phyloP scores from a whole-genome alignment of 1,284 basidiomycete species.

The Wallemia hederae region DNA sequence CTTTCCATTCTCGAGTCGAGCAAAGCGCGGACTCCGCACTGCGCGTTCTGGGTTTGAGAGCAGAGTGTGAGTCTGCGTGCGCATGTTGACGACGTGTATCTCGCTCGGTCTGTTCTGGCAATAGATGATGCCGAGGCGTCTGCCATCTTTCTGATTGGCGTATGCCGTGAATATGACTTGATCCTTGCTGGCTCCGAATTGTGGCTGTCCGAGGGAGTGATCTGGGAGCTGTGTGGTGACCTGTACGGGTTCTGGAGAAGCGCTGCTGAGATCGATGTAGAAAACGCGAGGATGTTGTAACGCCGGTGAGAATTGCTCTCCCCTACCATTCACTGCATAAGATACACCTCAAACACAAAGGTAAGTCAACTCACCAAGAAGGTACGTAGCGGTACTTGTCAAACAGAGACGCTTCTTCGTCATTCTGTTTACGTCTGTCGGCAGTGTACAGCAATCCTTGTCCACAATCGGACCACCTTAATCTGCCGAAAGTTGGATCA shows the following conservation, averaged over 20 bases:
- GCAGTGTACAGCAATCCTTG: neutral
- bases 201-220: constrained; percentile 26
- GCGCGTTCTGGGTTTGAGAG: constrained; percentile 21
- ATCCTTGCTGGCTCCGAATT: constrained; percentile 21
- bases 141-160: constrained; percentile 26
- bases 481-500: neutral
- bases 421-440: neutral
- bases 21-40: constrained; percentile 28
- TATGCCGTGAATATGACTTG: constrained; percentile 31
- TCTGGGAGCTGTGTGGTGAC: neutral
- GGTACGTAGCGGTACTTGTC: neutral
- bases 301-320: neutral
- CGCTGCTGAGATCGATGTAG: neutral
- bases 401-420: neutral
- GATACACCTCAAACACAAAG: neutral
- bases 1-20: constrained; percentile 10
- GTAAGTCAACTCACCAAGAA: neutral
- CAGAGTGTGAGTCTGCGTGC: constrained; percentile 11
- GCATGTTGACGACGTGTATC: constrained; percentile 25
- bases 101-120: constrained; percentile 32
- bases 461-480: neutral
- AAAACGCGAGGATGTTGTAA: neutral
- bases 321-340: neutral
- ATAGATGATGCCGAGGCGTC: constrained; percentile 28
- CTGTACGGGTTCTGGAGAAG: neutral